Evolutionary conservation across 371 early-diverging fungal species (phyloP).

Genomic region (Smittium mucronatum): DNA sequence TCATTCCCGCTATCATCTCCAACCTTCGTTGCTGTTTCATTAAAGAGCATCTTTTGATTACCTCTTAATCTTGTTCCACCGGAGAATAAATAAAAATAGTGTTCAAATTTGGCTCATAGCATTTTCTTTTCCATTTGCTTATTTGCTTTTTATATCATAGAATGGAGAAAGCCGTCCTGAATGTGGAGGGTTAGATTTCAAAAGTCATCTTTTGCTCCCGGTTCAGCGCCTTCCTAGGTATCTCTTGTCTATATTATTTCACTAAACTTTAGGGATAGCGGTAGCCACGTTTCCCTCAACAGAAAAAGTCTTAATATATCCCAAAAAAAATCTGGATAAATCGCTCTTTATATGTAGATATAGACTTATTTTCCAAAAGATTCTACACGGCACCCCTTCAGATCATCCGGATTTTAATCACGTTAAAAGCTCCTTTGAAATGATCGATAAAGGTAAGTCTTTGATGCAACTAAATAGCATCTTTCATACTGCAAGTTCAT

Average conservation of each 20-base stretch:
- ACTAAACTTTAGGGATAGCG: not conserved
- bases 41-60: too few relatives aligned
- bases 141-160: not conserved
- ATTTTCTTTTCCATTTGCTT: conserved; percentile 22
- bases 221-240: conserved; percentile 63
- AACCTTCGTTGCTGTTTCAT: too few relatives aligned
- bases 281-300: not conserved
- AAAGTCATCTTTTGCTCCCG: conserved; percentile 64
- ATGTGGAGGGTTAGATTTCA: conserved; percentile 48
- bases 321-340: too few relatives aligned
- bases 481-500: conserved; percentile 18
- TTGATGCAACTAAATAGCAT: conserved; percentile 31
- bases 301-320: too few relatives aligned
- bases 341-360: too few relatives aligned
- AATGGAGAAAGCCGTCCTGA: conserved; percentile 23
- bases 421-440: conserved; percentile 42
- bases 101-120: conserved; percentile 19
- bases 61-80: conserved; percentile 39
- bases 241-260: not conserved
- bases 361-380: conserved; percentile 51
- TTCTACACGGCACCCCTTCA: conserved; percentile 44
- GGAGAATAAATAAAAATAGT: conserved; percentile 21
- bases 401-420: conserved; percentile 47
- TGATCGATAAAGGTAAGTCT: conserved; percentile 26
- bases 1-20: too few relatives aligned